Conservation (phyloP, 495 filamentous ascomycete species). For the Cairneyella variabilis region DNA sequence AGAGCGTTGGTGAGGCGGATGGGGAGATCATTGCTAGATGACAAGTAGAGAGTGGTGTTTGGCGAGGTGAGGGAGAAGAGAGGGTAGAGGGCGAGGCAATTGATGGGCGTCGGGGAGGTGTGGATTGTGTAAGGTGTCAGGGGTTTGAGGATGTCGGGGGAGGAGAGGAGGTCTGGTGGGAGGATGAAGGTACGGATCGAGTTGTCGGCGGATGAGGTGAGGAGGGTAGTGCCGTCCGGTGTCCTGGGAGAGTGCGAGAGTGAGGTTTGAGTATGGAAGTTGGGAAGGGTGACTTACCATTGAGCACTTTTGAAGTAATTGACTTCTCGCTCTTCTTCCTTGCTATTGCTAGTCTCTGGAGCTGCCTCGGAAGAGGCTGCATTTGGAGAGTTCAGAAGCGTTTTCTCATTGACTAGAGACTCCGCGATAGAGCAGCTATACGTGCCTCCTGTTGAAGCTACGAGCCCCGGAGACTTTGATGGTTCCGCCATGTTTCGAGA, state of each 20-base stretch:
- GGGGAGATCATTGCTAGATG: slow-evolving; percentile 64
- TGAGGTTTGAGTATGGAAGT: neutral
- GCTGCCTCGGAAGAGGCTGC: neutral
- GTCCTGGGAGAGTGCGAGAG: slow-evolving; percentile 43
- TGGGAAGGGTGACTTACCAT: slow-evolving; percentile 40
- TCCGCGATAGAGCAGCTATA: slow-evolving; percentile 28
- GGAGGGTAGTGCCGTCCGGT: slow-evolving; percentile 75
- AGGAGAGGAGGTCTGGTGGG: slow-evolving; percentile 65
- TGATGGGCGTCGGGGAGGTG: slow-evolving; percentile 62
- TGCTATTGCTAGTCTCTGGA: no score
- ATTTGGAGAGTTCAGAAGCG: slow-evolving; percentile 3
- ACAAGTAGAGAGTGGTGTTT: slow-evolving; percentile 63
- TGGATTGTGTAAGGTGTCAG: slow-evolving; percentile 61
- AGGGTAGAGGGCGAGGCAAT: slow-evolving; percentile 68
- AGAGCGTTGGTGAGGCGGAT: slow-evolving; percentile 58
- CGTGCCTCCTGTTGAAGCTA: slow-evolving; percentile 38
- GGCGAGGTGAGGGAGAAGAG: slow-evolving; percentile 63
- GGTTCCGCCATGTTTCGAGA: neutral
- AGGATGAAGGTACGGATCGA: slow-evolving; percentile 67
- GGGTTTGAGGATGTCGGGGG: slow-evolving; percentile 37
- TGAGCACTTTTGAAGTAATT: slow-evolving; percentile 58
- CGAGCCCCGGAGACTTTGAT: slow-evolving; percentile 29
- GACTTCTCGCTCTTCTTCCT: slow-evolving; percentile 14
- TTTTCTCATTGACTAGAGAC: slow-evolving; percentile 17
- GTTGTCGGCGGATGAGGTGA: slow-evolving; percentile 71